phyloP scores from a whole-genome alignment of 306 rosid genomes.

The Corylus avellana region DNA sequence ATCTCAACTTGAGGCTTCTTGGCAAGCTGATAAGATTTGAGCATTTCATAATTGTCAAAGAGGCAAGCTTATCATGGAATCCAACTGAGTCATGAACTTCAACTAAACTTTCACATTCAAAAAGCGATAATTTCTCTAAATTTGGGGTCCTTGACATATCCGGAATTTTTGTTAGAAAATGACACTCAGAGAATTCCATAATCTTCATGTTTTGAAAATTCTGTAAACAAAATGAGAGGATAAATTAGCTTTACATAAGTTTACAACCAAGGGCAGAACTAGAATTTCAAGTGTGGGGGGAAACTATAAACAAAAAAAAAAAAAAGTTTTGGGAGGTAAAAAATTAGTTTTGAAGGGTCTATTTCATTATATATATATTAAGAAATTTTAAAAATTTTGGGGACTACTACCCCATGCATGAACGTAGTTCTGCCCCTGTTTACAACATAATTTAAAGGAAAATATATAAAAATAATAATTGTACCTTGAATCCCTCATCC shows the following conservation, averaged over 20 bases:
- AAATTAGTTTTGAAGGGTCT: too few species aligned
- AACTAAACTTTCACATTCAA: conserved; percentile 12
- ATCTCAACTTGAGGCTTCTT: not conserved
- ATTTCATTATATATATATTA: too few species aligned
- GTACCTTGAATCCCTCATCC: not conserved
- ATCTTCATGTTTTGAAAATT: not conserved
- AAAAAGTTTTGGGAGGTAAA: too few species aligned
- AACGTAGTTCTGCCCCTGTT: too few species aligned
- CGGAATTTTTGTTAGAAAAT: not conserved
- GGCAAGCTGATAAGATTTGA: conserved; percentile 9
- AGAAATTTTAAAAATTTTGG: too few species aligned
- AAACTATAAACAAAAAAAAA: too few species aligned
- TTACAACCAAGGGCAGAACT: not conserved
- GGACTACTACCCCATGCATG: too few species aligned
- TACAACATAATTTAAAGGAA: not conserved
- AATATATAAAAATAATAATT: not conserved
- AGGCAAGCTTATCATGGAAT: conserved; percentile 15
- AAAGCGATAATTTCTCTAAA: conserved; percentile 34
- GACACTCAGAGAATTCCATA: not conserved
- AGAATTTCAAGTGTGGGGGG: too few species aligned
- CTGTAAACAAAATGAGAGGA: not conserved
- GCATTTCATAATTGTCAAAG: conserved; percentile 10
- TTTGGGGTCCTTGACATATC: conserved; percentile 13
- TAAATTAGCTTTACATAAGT: not conserved
- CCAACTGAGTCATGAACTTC: conserved; percentile 29